These are phyloP conservation scores for Solidago caesia DNA, from an alignment of 129 eudicot species.

Conservation along the genomic window DNA sequence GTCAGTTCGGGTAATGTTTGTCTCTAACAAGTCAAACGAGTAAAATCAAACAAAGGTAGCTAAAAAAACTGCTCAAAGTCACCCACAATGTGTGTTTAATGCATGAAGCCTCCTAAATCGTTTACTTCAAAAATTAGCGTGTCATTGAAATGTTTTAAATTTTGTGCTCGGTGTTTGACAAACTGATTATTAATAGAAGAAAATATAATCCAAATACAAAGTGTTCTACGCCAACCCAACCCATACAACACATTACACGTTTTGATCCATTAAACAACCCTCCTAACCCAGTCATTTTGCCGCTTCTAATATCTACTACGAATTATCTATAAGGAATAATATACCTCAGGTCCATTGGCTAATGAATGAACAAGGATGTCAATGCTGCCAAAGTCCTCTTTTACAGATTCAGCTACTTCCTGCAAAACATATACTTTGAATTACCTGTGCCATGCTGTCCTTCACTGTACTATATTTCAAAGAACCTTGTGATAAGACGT, in stretches of 20 bases:
- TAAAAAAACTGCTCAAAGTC: background rate
- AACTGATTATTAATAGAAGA: background rate
- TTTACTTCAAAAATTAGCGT: too few species aligned
- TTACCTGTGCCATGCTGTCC: background rate
- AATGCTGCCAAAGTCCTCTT: slow-evolving; percentile 77
- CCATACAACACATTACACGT: background rate
- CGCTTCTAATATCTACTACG: background rate
- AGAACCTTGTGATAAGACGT: background rate
- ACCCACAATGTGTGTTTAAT: background rate
- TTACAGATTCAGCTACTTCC: slow-evolving; percentile 84
- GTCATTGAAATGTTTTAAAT: too few species aligned
- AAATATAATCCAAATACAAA: too few species aligned
- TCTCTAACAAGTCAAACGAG: background rate
- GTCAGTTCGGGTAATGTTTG: background rate
- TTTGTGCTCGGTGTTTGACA: background rate
- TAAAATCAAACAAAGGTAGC: background rate
- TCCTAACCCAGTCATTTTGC: background rate
- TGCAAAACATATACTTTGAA: slow-evolving; percentile 27
- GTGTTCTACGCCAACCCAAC: background rate
- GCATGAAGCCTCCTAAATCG: background rate
- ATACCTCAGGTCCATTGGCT: slow-evolving; percentile 92
- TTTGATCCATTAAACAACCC: background rate
- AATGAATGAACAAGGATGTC: slow-evolving; percentile 89
- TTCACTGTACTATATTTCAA: background rate
- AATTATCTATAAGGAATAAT: background rate